Base-by-base conservation (phyloP, 148 eudicot genomes). In the Linanthus parryae region DNA sequence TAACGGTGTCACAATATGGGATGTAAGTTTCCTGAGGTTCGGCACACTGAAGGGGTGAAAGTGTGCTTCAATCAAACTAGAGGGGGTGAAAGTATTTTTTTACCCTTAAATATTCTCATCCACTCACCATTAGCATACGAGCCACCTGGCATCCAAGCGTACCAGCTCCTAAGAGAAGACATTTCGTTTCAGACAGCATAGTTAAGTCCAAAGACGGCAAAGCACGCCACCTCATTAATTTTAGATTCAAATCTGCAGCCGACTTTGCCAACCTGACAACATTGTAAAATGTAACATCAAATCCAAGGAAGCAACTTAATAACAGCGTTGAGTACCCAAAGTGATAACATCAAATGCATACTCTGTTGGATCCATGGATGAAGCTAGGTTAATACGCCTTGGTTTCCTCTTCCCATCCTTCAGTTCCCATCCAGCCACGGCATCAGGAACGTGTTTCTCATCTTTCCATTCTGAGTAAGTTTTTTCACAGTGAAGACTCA, bases 101-200 rank as follows among this genome's bases (percentile, higher is more conserved):
- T n/a, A n/a, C n/a, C n/a, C n/a, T n/a, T n/a, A n/a, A n/a, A 31
- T 54, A 29, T 24, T 47, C 40, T 47, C 28, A 31, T 38, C 22
- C 21, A 59, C 82, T 69, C 70, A 86, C 98, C 98, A 91, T 81
- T 48, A 91, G 84, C 73, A 79, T 79, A 31, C 94, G 94, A 66
- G 98, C 95, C 65, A 91, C 98, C 70, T 91, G 94, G 70, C 98
- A 91, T 61, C 98, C 95, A 64, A 91, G 87, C 39, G 98, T 86
- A 61, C 95, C 94, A 15, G 95, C 98, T 48, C 98, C 98, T 38
- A 91, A 61, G 50, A 91, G 94, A 56, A 91, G 98, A 68, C 98
- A 86, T 73, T 72, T 83, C 22, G 81, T 73, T 26, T 72, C 38
- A 54, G 95, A 77, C 54, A 91, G 68, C 22, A 73, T 56, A 41